A percentile compares a stretch with the other conserved stretches of the same genome.
phyloP scores from a whole-genome alignment of 1,284 basidiomycete genomes.

The Cystobasidium sp. region DNA sequence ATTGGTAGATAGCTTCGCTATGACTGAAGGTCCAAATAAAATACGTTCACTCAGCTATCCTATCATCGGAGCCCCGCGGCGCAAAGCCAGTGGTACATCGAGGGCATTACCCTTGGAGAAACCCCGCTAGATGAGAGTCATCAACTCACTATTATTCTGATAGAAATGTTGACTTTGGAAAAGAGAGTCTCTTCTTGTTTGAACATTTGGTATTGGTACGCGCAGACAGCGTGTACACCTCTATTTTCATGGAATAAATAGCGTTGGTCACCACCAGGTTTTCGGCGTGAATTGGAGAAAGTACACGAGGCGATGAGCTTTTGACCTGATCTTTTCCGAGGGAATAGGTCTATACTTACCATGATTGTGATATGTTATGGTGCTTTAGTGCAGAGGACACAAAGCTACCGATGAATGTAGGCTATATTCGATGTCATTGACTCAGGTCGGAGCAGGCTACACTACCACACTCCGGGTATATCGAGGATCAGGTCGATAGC shows the following conservation, averaged over 20 bases:
- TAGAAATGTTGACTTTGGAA: conserved; percentile 45
- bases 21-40: not conserved
- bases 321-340: too few relatives aligned
- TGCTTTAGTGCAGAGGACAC: too few relatives aligned
- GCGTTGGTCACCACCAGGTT: not conserved
- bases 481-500: too few relatives aligned
- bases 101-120: not conserved
- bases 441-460: too few relatives aligned
- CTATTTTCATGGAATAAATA: not conserved
- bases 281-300: not conserved
- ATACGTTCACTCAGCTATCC: not conserved
- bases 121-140: not conserved
- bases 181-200: conserved; percentile 37
- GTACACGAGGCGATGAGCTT: not conserved
- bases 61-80: too few relatives aligned
- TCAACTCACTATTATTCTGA: conserved; percentile 31
- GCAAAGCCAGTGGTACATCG: not conserved
- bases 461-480: too few relatives aligned
- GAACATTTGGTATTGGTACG: conserved; percentile 2
- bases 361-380: too few relatives aligned
- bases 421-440: too few relatives aligned
- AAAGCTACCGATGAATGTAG: too few relatives aligned
- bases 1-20: conserved; percentile 37
- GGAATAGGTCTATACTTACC: too few relatives aligned
- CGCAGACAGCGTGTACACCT: conserved; percentile 23